Conservation (phyloP, 176 grass and related monocot species). For the bread wheat (Triticum aestivum) region DNA sequence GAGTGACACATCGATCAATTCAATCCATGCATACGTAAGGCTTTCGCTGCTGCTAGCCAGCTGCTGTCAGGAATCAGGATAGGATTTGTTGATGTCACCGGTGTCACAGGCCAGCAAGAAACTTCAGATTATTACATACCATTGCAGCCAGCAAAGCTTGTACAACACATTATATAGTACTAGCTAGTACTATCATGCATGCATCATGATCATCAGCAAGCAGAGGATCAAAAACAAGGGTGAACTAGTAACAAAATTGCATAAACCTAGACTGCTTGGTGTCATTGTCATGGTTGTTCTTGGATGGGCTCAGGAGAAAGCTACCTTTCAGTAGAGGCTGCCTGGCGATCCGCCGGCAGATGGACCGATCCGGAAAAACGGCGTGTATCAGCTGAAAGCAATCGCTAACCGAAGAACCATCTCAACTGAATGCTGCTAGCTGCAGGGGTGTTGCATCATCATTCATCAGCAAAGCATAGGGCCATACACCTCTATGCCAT, state of each 20-base stretch:
- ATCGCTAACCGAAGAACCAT: slow-evolving; percentile 86
- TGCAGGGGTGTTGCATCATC: slow-evolving; percentile 28
- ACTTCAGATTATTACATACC: slow-evolving; percentile 9
- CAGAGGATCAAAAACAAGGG: neutral
- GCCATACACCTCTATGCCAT: too few relatives aligned
- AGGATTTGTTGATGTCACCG: slow-evolving; percentile 49
- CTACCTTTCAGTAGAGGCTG: slow-evolving; percentile 38
- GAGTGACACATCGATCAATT: neutral
- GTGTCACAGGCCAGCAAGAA: slow-evolving; percentile 35
- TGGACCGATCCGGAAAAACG: neutral
- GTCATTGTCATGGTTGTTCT: too few relatives aligned
- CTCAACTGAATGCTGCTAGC: slow-evolving; percentile 7
- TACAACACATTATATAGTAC: neutral
- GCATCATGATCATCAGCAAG: neutral
- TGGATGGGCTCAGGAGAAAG: slow-evolving; percentile 3
- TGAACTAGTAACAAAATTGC: neutral
- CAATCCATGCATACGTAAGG: slow-evolving; percentile 1
- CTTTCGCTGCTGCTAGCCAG: neutral
- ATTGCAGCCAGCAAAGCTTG: neutral
- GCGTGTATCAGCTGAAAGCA: slow-evolving; percentile 68
- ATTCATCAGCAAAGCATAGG: slow-evolving; percentile 14
- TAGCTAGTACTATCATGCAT: neutral
- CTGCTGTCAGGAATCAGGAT: slow-evolving; percentile 35
- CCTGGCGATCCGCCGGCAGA: neutral
- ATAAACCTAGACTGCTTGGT: neutral